Conservation (phyloP, 768 basidiomycete species). For the Russula olivacea region DNA sequence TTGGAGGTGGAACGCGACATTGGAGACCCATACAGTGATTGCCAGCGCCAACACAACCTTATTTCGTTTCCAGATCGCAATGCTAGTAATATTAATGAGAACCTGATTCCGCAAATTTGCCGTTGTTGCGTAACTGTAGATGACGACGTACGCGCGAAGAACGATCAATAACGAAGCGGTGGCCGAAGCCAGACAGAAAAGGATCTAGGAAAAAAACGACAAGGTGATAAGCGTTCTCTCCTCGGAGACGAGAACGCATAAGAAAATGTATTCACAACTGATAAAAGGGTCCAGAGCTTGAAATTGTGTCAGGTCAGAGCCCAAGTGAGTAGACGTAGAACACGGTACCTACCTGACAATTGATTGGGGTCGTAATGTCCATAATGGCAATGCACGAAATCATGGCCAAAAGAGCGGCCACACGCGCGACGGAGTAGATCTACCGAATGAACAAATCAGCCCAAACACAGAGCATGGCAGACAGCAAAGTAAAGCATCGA, state of each 20-base stretch:
- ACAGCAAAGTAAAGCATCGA: background rate
- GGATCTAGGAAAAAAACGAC: background rate
- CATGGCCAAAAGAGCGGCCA: background rate
- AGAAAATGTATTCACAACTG: background rate
- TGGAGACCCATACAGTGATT: background rate
- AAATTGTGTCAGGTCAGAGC: background rate
- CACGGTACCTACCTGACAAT: background rate
- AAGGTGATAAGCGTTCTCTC: background rate
- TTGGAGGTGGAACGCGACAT: background rate
- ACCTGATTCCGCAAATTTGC: background rate
- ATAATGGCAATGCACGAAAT: background rate
- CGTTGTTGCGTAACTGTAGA: background rate
- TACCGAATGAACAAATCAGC: background rate
- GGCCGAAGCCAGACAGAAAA: background rate
- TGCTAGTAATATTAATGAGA: background rate
- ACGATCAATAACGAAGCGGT: background rate
- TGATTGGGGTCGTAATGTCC: background rate
- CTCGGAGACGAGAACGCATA: background rate
- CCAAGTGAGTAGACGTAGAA: background rate
- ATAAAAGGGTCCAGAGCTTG: background rate
- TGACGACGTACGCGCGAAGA: constrained; percentile 2
- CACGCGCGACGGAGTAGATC: background rate
- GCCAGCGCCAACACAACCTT: background rate
- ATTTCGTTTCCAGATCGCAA: constrained; percentile 5
- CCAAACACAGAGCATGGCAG: background rate